Base-by-base conservation (phyloP, 108 stramenopile genomes). In the Aureococcus anophagefferens region DNA sequence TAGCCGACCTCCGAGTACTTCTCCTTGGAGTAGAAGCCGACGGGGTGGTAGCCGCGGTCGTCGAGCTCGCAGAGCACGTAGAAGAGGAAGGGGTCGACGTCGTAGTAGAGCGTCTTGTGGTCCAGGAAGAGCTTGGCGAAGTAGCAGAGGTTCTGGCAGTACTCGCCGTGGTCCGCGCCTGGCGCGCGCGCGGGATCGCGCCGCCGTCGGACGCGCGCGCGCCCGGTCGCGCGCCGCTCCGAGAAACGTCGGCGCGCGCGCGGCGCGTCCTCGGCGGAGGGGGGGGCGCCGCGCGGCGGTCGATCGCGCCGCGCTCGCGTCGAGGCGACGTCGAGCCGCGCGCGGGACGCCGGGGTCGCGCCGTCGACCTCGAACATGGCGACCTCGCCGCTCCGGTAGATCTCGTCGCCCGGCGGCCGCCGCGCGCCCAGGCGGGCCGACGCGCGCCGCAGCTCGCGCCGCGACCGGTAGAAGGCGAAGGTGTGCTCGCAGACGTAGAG, bases 61-160 rank as follows among this genome's bases (percentile, higher is more conserved):
- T 94, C 94, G 35, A 89, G 88, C 35, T 92, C 84, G 74, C 93
- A 94, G 51, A 99, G 81, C 28, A 99, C 90, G 75, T 99, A 99
- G 80, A 98, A 99, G 66, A 93, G 84, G 79, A 99, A 99, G 0
- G 97, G 97, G 72, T 97, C 96, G 18, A 97, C 96, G 81, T 99
- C 98, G 75, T 88, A 99, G 79, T 96, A 98, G 62, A 99, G 81
- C 0, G 97, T 99, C 79, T 99, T 99, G 87, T 99, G 98, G 79
- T 99, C 98, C 44, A 99, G 82, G 80, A 99, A 99, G 31, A 99
- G 88, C 78, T 99, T 99, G 44, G 98, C 96, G 67, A 99, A 76
- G 28, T 94, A 90, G 75, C 96, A 96, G 33, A 99, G 83, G 77
- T 98, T 98, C 79, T 99, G 98, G 81, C 96, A 97, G 76, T 99